Evolutionary conservation across 2,329 filamentous ascomycete species (phyloP).

Genomic region (Coniochaeta hoffmannii): DNA sequence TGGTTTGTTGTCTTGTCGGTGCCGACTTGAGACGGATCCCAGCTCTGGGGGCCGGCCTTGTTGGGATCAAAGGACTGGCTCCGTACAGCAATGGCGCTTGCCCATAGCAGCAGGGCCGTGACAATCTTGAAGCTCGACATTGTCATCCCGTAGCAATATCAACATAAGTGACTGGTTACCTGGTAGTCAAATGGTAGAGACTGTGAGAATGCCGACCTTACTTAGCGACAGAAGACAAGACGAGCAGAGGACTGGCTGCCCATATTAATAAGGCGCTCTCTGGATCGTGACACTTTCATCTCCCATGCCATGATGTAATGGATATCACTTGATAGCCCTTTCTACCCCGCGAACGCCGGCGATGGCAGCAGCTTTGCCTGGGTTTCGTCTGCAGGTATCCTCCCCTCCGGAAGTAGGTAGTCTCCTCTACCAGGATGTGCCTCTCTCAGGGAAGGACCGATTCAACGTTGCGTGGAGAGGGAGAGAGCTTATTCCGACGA

Average conservation of each 20-base stretch:
- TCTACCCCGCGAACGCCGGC: background rate
- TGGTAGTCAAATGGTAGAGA: too few relatives aligned
- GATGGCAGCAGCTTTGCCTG: background rate
- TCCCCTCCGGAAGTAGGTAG: too few relatives aligned
- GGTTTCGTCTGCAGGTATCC: too few relatives aligned
- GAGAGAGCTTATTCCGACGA: background rate
- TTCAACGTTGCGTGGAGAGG: background rate
- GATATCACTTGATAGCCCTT: background rate
- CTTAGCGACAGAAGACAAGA: too few relatives aligned
- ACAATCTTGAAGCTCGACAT: background rate
- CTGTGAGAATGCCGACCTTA: too few relatives aligned
- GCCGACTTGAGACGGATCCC: conserved; percentile 22
- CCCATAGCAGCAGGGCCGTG: background rate
- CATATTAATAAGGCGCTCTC: background rate
- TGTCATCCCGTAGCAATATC: background rate
- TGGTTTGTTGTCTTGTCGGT: conserved; percentile 25
- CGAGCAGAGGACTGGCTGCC: background rate
- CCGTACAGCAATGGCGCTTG: background rate
- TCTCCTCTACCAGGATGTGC: background rate
- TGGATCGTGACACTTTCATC: background rate
- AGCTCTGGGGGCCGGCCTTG: conserved; percentile 19
- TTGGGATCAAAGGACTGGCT: conserved; percentile 21
- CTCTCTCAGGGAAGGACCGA: background rate
- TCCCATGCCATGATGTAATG: background rate
- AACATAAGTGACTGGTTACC: background rate